phyloP scores from a whole-genome alignment of 192 early-diverging fungal species.

The Dimargaris xerosporica region DNA sequence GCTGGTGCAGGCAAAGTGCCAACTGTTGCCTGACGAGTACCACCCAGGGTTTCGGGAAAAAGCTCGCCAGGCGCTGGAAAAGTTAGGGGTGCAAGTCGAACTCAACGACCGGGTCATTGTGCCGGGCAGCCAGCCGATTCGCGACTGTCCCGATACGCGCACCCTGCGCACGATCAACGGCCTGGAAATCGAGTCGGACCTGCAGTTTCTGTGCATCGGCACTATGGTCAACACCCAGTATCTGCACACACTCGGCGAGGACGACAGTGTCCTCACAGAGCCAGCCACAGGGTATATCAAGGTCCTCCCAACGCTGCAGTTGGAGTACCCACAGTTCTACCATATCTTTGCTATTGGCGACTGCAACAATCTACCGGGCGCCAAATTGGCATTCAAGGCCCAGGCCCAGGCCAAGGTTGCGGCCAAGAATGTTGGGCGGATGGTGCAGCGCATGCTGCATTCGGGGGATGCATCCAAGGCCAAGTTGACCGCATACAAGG shows the following conservation, averaged over 20 bases:
- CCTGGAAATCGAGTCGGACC: constrained; percentile 23
- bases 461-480: neutral
- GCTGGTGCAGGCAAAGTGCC: constrained; percentile 21
- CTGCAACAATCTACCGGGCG: constrained; percentile 26
- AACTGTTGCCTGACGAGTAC: constrained; percentile 23
- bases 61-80: constrained; percentile 30
- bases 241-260: constrained; percentile 34
- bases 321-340: constrained; percentile 40
- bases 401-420: constrained; percentile 18
- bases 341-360: constrained; percentile 69
- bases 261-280: constrained; percentile 30
- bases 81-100: constrained; percentile 31
- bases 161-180: constrained; percentile 30
- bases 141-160: constrained; percentile 18
- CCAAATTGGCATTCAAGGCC: constrained; percentile 30
- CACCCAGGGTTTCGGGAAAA: constrained; percentile 33
- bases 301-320: constrained; percentile 57
- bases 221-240: constrained; percentile 51
- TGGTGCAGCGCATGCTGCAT: neutral
- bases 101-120: constrained; percentile 42
- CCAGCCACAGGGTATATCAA: constrained; percentile 38
- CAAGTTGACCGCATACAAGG: neutral
- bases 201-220: constrained; percentile 60
- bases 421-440: neutral
- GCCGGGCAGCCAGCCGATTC: constrained; percentile 40